These are phyloP conservation scores for Hypericum perforatum DNA, from an alignment of 345 rosid species.

Conservation along the genomic window DNA sequence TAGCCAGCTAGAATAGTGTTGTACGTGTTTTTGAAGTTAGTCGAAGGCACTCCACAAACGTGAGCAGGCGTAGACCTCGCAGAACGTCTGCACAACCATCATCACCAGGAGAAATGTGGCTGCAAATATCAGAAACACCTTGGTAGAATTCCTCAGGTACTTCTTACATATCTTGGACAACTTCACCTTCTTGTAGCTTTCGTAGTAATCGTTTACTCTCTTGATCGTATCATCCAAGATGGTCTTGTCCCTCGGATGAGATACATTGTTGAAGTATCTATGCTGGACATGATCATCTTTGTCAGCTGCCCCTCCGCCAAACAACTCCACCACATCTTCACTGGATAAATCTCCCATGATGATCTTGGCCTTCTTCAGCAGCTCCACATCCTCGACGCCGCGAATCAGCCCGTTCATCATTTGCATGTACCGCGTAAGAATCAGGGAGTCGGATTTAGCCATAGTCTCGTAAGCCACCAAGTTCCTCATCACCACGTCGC, in stretches of 20 bases:
- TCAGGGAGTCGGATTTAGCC: neutral
- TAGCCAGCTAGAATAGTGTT: too few relatives aligned
- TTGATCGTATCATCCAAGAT: neutral
- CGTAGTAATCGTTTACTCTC: too few relatives aligned
- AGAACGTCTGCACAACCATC: slow-evolving; percentile 1
- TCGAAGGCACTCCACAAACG: neutral
- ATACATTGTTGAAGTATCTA: too few relatives aligned
- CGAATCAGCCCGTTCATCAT: neutral
- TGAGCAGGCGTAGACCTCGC: neutral
- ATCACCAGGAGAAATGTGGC: too few relatives aligned
- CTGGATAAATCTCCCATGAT: neutral
- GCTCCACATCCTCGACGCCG: neutral
- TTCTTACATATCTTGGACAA: too few relatives aligned
- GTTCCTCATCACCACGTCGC: neutral
- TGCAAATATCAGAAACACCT: too few relatives aligned
- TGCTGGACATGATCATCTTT: too few relatives aligned
- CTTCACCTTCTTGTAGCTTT: too few relatives aligned
- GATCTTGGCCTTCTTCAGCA: neutral
- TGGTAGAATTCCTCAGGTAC: too few relatives aligned
- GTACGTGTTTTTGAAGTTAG: too few relatives aligned
- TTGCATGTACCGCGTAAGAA: slow-evolving; percentile 1
- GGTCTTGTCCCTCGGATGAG: neutral
- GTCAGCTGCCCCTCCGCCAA: neutral
- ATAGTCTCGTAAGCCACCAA: slow-evolving; percentile 1
- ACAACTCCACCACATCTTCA: neutral